A percentile compares a stretch with the other conserved stretches of the same genome.
Conservation (phyloP, 768 basidiomycete genomes). For the Tubosaeta sp. region DNA sequence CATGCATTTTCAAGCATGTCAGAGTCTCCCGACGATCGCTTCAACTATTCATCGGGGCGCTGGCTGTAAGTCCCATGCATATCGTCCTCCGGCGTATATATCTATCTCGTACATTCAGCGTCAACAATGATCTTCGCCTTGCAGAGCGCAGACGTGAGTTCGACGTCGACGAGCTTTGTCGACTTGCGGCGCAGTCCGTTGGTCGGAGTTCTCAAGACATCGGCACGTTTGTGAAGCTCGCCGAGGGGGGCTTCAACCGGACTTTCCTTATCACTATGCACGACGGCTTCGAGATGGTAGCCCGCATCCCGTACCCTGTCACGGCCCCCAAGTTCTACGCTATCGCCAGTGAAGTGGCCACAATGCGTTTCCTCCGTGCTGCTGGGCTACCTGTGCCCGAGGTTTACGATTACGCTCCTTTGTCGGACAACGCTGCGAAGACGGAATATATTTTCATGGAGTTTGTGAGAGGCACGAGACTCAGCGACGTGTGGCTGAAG, state of each 20-base stretch:
- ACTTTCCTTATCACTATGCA: constrained; percentile 28
- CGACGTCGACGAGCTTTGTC: neutral
- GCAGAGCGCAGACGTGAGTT: neutral
- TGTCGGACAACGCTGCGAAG: neutral
- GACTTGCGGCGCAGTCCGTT: too few species aligned
- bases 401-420: neutral
- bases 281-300: constrained; percentile 22
- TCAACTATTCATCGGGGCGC: neutral
- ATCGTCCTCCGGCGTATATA: neutral
- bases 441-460: constrained; percentile 4
- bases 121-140: neutral
- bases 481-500: neutral
- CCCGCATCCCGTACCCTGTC: neutral
- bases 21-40: neutral
- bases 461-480: neutral
- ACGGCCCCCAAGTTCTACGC: constrained; percentile 1
- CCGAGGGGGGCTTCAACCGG: neutral
- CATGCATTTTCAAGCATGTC: too few species aligned
- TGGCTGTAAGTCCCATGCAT: neutral
- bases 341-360: constrained; percentile 7
- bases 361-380: neutral
- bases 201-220: neutral
- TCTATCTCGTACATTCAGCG: neutral
- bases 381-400: neutral
- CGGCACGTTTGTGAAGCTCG: neutral